Evolutionary conservation across 2,329 filamentous ascomycete species (phyloP).

Genomic region (Verticillium isaacii): DNA sequence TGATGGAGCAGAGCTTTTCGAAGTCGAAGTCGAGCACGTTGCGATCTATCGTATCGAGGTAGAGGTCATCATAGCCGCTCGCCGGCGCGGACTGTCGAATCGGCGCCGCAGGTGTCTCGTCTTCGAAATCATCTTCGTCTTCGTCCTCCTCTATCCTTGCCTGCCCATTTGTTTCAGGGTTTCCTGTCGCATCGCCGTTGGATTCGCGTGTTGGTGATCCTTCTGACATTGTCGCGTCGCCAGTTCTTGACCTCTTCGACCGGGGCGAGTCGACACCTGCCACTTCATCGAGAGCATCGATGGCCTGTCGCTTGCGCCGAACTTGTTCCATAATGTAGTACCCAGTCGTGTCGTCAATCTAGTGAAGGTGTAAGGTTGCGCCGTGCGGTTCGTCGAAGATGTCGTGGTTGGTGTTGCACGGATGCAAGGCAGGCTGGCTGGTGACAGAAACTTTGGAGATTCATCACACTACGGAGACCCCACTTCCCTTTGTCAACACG

Average conservation of each 20-base stretch:
- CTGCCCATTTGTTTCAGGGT: slow-evolving; percentile 2
- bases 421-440: background rate
- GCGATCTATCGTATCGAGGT: slow-evolving; percentile 95
- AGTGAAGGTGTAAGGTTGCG: background rate
- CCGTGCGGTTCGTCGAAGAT: background rate
- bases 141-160: slow-evolving; percentile 3
- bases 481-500: background rate
- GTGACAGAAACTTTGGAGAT: background rate
- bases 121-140: slow-evolving; percentile 12
- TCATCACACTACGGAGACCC: background rate
- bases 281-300: slow-evolving; percentile 55
- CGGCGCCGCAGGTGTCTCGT: slow-evolving; percentile 35
- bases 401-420: background rate
- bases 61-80: slow-evolving; percentile 89
- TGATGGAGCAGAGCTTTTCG: slow-evolving; percentile 95
- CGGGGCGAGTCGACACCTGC: slow-evolving; percentile 50
- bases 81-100: slow-evolving; percentile 72
- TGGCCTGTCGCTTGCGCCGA: slow-evolving; percentile 52
- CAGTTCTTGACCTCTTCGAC: slow-evolving; percentile 53
- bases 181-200: slow-evolving; percentile 11
- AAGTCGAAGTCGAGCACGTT: slow-evolving; percentile 96
- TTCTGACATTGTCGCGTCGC: slow-evolving; percentile 30
- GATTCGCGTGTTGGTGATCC: slow-evolving; percentile 17
- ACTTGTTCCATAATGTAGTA: slow-evolving; percentile 4
- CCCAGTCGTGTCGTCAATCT: background rate